Evolutionary conservation across 192 early-diverging fungal genomes (phyloP), one percentile per base, ranked within the genome.

Genomic region (Gonapodya sp.): DNA sequence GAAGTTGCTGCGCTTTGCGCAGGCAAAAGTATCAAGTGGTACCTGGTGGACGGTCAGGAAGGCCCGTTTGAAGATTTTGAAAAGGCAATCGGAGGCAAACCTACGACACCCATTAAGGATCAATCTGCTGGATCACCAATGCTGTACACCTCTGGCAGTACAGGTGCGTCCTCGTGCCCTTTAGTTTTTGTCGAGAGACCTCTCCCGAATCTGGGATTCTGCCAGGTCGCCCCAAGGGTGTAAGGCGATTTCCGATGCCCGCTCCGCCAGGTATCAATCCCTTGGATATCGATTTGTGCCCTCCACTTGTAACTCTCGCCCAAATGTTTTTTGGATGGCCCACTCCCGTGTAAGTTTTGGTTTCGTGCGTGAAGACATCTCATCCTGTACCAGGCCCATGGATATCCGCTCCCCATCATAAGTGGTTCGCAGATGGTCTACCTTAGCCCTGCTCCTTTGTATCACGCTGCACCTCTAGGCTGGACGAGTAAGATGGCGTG

Each of bases 51-150:
- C 75, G 75, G 34, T 33, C 8, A 2, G 75, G 75, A 77, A 34
- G 18, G 18, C 31, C 75, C 75, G 75, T 77, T 18, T 8, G 34
- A 77, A 33, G 18, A 18, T 8, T 33, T 77, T 2, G 75, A 77
- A 33, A 34, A 18, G 75, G 75, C 14, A 34, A 18, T 18, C 31
- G 75, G 2, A 16, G 34, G 34, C 8, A 32, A 16, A 8, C 75
- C 75, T 18, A 16, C 75, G 75, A 77, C 75, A 18, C 75, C 75
- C 75, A 77, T 77, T 33, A 34, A 18, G 75, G 75, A 77, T 33
- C 75, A 77, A 33, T 77, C 75, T 14, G 75, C 75, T 2, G 75
- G 75, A 18, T 31, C 18, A 16, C 8, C 75, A 16, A 77, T 77
- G 75, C 34, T 77, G 31, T 77, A 77, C 75, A 64, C 46, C 24